Evolutionary conservation across 148 eudicot genomes (phyloP), one percentile per base, ranked within the genome.

Genomic region (Pouteria glomerata): DNA sequence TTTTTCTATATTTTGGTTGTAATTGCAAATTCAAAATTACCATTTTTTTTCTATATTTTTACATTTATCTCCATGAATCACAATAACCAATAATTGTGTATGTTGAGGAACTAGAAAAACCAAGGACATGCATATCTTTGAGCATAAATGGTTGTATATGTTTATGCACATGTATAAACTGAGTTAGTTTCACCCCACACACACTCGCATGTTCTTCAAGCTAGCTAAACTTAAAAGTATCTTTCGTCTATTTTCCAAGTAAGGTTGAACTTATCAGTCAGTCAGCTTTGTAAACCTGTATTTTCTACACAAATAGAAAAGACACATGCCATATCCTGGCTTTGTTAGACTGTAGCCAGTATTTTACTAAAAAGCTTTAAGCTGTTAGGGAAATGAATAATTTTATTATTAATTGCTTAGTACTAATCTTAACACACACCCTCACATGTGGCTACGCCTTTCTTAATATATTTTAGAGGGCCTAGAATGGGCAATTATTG

Each of bases 271-370:
- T n/a, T n/a, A n/a, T n/a, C n/a, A n/a, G n/a, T n/a, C n/a, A n/a
- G n/a, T n/a, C n/a, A n/a, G n/a, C n/a, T 65, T 24, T 45, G 35
- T 29, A 48, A 45, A 44, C 37, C 53, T 65, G 53, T 65, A n/a
- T 44, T 26, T 45, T 65, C 23, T 29, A 5, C 24, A 65, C 55
- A 26, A 29, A 64, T 23, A 63, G 69, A 44, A 26, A 65, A 35
- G n/a, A 53, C 55, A 8, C 19, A 48, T 48, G 53, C 53, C 19
- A 24, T 30, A 55, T 3, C 58, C 27, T n/a, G n/a, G n/a, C n/a
- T n/a, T n/a, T n/a, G n/a, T n/a, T n/a, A n/a, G n/a, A n/a, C n/a
- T n/a, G n/a, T n/a, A n/a, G n/a, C n/a, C n/a, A n/a, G n/a, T n/a
- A n/a, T n/a, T n/a, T n/a, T n/a, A n/a, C n/a, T n/a, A n/a, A n/a